Percentiles rank a stretch among this genome's conserved stretches.
phyloP scores from a whole-genome alignment of 2,329 filamentous ascomycete species.

The Byssoonygena ceratinophila region DNA sequence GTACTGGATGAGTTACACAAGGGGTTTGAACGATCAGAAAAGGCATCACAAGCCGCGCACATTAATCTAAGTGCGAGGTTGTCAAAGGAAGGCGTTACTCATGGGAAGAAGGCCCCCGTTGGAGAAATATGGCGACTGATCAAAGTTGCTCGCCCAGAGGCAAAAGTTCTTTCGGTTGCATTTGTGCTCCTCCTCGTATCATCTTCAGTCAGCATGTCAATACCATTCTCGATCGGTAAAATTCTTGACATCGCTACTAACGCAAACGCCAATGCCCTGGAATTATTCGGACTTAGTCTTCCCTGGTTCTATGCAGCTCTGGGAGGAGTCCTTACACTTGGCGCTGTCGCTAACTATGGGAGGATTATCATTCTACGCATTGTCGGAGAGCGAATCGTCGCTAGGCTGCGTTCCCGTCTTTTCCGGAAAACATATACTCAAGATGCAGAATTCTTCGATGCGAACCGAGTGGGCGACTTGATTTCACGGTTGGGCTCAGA shows the following conservation, averaged over 20 bases:
- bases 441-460: constrained; percentile 97
- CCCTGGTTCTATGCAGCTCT: constrained; percentile 81
- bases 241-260: constrained; percentile 87
- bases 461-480: constrained; percentile 88
- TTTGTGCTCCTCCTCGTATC: constrained; percentile 80
- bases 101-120: constrained; percentile 47
- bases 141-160: constrained; percentile 78
- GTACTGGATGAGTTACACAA: constrained; percentile 40
- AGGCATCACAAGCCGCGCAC: constrained; percentile 74
- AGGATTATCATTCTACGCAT: constrained; percentile 87
- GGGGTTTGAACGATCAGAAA: constrained; percentile 65
- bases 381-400: constrained; percentile 88
- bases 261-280: constrained; percentile 50
- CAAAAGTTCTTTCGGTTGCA: constrained; percentile 64
- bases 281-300: constrained; percentile 72
- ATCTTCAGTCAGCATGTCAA: constrained; percentile 86
- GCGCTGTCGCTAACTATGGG: constrained; percentile 84
- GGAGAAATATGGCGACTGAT: constrained; percentile 76
- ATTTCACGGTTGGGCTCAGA: constrained; percentile 93
- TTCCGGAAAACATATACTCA: constrained; percentile 92
- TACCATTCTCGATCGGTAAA: constrained; percentile 92
- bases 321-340: constrained; percentile 63
- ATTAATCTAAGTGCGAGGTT: constrained; percentile 81
- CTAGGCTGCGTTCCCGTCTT: constrained; percentile 74
- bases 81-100: constrained; percentile 60